These are phyloP conservation scores for Wakefieldia striispora DNA, from an alignment of 768 basidiomycete genomes.

Conservation along the genomic window DNA sequence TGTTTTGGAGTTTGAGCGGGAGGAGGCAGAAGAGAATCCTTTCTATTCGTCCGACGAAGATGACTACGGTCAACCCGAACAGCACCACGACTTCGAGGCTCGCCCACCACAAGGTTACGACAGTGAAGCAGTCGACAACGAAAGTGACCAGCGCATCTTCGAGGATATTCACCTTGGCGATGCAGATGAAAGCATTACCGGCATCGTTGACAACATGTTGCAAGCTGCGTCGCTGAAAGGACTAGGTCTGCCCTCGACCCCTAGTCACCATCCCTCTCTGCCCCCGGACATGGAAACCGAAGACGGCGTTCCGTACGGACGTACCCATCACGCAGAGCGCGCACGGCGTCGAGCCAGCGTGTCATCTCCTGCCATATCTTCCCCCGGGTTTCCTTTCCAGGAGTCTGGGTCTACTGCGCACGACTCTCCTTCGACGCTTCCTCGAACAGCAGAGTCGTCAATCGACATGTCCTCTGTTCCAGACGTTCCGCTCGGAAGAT, in stretches of 20 bases:
- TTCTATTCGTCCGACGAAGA: conserved; percentile 42
- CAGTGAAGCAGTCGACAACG: not conserved
- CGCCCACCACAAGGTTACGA: conserved; percentile 12
- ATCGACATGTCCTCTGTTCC: conserved; percentile 15
- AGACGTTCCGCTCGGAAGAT: conserved; percentile 33
- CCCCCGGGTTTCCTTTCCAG: conserved; percentile 39
- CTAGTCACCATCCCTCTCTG: conserved; percentile 39
- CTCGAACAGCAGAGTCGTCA: conserved; percentile 23
- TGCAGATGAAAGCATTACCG: conserved; percentile 55
- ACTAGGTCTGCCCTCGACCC: conserved; percentile 29
- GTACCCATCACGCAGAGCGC: conserved; percentile 59
- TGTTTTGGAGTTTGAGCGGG: conserved; percentile 76
- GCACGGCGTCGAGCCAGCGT: conserved; percentile 34
- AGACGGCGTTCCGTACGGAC: conserved; percentile 61
- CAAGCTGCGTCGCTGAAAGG: conserved; percentile 30
- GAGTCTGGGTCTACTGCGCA: conserved; percentile 16
- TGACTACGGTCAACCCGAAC: conserved; percentile 23
- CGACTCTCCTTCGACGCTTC: conserved; percentile 22
- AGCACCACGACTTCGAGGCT: conserved; percentile 8
- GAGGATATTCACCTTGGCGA: conserved; percentile 47
- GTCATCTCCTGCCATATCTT: conserved; percentile 30
- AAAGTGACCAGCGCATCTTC: conserved; percentile 26
- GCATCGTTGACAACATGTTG: conserved; percentile 72
- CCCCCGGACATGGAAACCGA: conserved; percentile 59
- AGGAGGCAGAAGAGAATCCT: conserved; percentile 52